These are phyloP conservation scores for Monascus ruber DNA, from an alignment of 2,329 filamentous ascomycete species.

Conservation along the genomic window DNA sequence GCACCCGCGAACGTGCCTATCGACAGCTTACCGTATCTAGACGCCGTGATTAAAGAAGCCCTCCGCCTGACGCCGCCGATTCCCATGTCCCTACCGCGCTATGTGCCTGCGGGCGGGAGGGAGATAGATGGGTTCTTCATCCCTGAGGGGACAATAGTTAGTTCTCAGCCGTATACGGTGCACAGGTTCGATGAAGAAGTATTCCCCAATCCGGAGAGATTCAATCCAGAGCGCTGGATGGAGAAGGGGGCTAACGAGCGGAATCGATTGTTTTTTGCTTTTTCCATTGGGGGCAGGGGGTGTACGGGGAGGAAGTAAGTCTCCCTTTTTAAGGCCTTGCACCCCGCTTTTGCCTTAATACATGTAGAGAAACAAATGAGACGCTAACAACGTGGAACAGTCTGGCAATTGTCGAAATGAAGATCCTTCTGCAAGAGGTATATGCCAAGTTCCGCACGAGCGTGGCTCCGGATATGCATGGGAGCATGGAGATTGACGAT, in stretches of 20 bases:
- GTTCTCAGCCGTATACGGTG: constrained; percentile 28
- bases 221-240: constrained; percentile 24
- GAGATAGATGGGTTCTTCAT: constrained; percentile 26
- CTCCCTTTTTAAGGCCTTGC: neutral
- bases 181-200: constrained; percentile 19
- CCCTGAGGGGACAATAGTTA: constrained; percentile 26
- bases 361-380: neutral
- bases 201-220: constrained; percentile 19
- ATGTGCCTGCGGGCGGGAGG: constrained; percentile 27
- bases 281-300: constrained; percentile 53
- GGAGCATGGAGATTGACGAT: constrained; percentile 54
- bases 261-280: constrained; percentile 52
- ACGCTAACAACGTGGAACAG: constrained; percentile 18
- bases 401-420: constrained; percentile 58
- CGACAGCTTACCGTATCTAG: constrained; percentile 42
- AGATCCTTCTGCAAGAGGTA: constrained; percentile 49
- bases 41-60: constrained; percentile 53
- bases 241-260: constrained; percentile 24
- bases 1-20: constrained; percentile 27
- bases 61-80: constrained; percentile 46
- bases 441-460: constrained; percentile 48
- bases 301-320: constrained; percentile 49
- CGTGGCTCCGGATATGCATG: constrained; percentile 41
- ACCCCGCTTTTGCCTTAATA: too few species aligned
- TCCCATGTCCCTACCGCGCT: constrained; percentile 41